Base-by-base conservation (phyloP, 2,329 filamentous ascomycete species). In the Samsoniella hepiali region DNA sequence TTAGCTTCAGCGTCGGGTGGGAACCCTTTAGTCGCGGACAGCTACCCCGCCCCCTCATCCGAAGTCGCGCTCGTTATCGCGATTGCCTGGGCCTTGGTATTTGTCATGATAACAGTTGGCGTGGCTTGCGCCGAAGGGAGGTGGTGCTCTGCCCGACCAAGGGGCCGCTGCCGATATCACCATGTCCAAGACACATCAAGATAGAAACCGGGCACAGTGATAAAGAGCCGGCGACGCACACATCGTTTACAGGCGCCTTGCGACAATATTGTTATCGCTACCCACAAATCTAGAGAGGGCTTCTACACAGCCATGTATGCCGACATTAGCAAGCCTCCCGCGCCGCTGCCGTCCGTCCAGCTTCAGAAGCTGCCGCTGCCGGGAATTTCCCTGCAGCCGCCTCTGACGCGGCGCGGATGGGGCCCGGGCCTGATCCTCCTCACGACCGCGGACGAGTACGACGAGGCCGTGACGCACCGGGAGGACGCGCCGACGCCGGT, bases 361-460 rank as follows among this genome's bases (percentile, higher is more conserved):
- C 55, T 57, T n/a, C 40, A 45, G 40, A 57, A 22, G 13, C 9
- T 36, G 5, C 1, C 17, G 5, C 1, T 13, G 29, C 10, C 29
- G 15, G 55, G 55, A 3, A n/a, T 50, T 49, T 57, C 62, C 27
- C 62, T 69, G 13, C 71, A 72, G 38, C 69, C 65, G 45, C 72
- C 72, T 29, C 67, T 74, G 31, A 70, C 71, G 51, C 68, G 74
- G 32, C 68, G 71, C 17, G 75, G 74, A 40, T 60, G 64, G 15
- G 75, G 75, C 2, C 75, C 75, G 0, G 74, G 73, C 29, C 68
- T 77, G 15, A 51, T 77, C 6, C 17, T 77, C 27, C 62, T 70
- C 29, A 66, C 67, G 22, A 53, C 47, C 47, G 34, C 36, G 58
- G 9, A 49, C 29, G 53, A 58, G 27, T 40, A 42, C 11, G 27